Base-by-base conservation (phyloP, 441 rosid genomes). In the Erysimum pusillum region DNA sequence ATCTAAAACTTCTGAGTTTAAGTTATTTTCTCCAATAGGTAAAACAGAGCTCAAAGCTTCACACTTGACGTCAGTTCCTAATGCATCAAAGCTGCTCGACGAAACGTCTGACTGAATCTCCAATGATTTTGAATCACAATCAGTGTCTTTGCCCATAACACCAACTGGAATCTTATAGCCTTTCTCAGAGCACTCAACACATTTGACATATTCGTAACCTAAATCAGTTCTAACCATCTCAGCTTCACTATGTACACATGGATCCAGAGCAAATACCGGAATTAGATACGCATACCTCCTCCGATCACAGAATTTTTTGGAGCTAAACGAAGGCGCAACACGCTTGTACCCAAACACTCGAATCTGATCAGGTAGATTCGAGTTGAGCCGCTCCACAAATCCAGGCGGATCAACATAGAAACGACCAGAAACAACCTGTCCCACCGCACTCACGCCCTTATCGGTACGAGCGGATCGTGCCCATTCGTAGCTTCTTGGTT, bases 391-490 rank as follows among this genome's bases (percentile, higher is more conserved):
- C 13, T 90, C 93, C 17, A 89, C 86, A 18, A 94, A 78, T 13
- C 98, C 98, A 0, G 97, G 94, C 28, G 98, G 99, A 74, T 94
- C 99, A 56, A 92, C 74, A 71, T 89, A 95, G 83, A 95, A 91
- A 5, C 97, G 87, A 39, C 96, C 96, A 2, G 98, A 91, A 44
- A 95, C 95, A 11, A 91, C 98, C 79, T 95, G 97, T 7, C 99
- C 99, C 9, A 90, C 94, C 15, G 97, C 98, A 81, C 97, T 93
- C 53, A 95, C 98, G 32, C 99, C 99, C 62, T 95, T 93, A 63
- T 90, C 98, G 2, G 97, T 91, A 3, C 98, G 95, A 10, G 99
- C 98, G 0, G 99, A 93, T 17, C 97, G 90, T 14, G 97, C 93
- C 97, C 96, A 90, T 32, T 95, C 99, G 72, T 85, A 91, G 14